Percentiles rank a stretch among this genome's conserved stretches.
Evolutionary conservation across 768 basidiomycete species (phyloP).

Genomic region (Psilocybe tampanensis): DNA sequence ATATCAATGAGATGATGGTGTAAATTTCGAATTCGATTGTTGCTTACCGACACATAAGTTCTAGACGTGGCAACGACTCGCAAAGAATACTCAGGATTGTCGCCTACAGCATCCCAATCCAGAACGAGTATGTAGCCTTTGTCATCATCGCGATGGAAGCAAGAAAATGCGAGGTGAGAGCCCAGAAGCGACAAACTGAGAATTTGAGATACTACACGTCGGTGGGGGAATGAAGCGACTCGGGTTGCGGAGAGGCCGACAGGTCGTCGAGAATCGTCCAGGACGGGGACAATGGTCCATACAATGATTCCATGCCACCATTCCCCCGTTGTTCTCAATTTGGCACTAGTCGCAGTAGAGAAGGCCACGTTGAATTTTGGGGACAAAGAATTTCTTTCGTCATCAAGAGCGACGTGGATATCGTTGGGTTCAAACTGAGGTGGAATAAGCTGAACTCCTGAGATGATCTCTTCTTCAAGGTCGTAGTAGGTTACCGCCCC

Average conservation of each 20-base stretch:
- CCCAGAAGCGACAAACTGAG: background rate
- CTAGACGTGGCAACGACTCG: background rate
- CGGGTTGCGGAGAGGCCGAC: background rate
- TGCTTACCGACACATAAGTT: too few relatives aligned
- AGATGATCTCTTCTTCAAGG: background rate
- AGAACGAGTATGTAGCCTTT: background rate
- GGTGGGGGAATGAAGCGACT: background rate
- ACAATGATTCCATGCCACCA: background rate
- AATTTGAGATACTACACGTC: background rate
- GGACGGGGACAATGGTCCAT: background rate
- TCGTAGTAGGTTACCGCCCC: constrained; percentile 6
- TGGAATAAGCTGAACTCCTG: background rate
- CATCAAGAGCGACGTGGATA: background rate
- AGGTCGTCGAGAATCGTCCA: background rate
- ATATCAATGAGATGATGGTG: too few relatives aligned
- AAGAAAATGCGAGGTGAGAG: background rate
- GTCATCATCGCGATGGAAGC: too few relatives aligned
- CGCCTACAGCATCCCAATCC: background rate
- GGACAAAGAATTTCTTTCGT: background rate
- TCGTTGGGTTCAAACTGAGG: background rate
- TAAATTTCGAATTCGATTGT: too few relatives aligned
- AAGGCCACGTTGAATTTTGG: background rate
- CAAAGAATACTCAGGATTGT: background rate
- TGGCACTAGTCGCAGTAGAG: background rate
- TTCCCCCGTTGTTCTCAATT: too few relatives aligned